Evolutionary conservation across 805 yeast genomes (phyloP), one percentile per base, ranked within the genome.

Genomic region (Pichia nanzhaoensis): DNA sequence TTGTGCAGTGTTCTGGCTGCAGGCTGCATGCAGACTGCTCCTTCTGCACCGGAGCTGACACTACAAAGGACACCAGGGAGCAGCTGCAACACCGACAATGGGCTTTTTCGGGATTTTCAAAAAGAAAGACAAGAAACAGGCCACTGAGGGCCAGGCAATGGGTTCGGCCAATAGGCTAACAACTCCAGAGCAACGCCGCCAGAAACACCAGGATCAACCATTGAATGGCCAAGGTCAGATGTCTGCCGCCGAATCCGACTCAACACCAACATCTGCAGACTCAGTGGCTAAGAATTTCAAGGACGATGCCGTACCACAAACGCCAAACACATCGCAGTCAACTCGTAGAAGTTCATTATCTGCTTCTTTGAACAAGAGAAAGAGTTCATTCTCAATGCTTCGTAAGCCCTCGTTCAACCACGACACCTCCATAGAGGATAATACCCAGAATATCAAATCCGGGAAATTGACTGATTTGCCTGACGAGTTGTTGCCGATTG

Each of bases 401-500:
- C 40, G 47, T 21, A 44, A 39, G 19, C 40, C 44, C 8, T 44
- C 47, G 3, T 44, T 44, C 18, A 39, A 35, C 24, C 39, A 39
- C 18, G 35, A 36, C 16, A 13, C 42, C 4, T 10, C n/a, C 14
- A 33, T 31, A 4, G 20, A 14, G n/a, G 12, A 16, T 5, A 28
- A 34, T 18, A 10, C 33, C n/a, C 5, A 17, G 24, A 20, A 36
- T 10, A 34, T 21, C 32, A 36, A 20, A 16, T 9, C n/a, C n/a
- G 19, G 16, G 17, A 41, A 18, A 13, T 18, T n/a, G 9, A 41
- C 32, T 2, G 50, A 44, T 28, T 58, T 69, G 16, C 84, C 89
- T 0, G 76, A 77, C 14, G 91, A 85, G 57, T 68, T 87, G 57
- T 63, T 78, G 14, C 95, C 95, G 0, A 73, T 84, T 10, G 74